phyloP scores from a whole-genome alignment of 768 basidiomycete species.

The button mushroom (Agaricus bisporus) region DNA sequence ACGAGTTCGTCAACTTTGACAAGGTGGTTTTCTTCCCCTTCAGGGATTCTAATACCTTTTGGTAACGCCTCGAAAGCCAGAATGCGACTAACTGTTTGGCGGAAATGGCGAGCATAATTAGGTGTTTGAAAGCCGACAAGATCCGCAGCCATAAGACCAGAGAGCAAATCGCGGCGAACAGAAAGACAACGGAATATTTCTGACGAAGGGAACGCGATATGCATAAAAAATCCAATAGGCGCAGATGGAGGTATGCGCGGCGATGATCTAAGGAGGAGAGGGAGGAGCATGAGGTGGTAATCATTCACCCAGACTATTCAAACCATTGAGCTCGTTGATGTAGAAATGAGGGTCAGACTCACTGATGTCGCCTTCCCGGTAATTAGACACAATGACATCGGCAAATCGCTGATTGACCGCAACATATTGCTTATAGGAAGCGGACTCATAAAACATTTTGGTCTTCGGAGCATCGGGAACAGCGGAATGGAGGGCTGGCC shows the following conservation, averaged over 20 bases:
- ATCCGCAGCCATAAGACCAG: conserved; percentile 89
- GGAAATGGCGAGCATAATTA: conserved; percentile 77
- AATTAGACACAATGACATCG: conserved; percentile 70
- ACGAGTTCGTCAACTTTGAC: conserved; percentile 14
- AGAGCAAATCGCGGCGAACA: conserved; percentile 68
- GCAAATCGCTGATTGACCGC: conserved; percentile 91
- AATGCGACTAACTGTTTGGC: conserved; percentile 80
- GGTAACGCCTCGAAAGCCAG: conserved; percentile 76
- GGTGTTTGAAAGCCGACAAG: conserved; percentile 91
- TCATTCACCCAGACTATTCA: conserved; percentile 77
- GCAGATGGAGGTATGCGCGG: conserved; percentile 48
- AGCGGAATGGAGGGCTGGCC: conserved; percentile 84
- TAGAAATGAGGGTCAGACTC: not conserved
- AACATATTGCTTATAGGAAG: conserved; percentile 78
- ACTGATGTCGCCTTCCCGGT: conserved; percentile 82
- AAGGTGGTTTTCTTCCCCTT: conserved; percentile 23
- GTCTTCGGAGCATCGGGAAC: conserved; percentile 86
- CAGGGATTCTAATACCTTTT: conserved; percentile 66
- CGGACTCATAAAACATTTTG: conserved; percentile 74
- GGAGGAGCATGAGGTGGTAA: conserved; percentile 94
- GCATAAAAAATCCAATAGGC: conserved; percentile 91
- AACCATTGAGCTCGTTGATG: not conserved
- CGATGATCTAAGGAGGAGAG: conserved; percentile 71
- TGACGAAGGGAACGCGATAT: conserved; percentile 92
- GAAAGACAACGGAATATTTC: conserved; percentile 94